A percentile compares a stretch with the other conserved stretches of the same genome.
phyloP scores from a whole-genome alignment of 352 stramenopile species.

The Pythium chondricola region DNA sequence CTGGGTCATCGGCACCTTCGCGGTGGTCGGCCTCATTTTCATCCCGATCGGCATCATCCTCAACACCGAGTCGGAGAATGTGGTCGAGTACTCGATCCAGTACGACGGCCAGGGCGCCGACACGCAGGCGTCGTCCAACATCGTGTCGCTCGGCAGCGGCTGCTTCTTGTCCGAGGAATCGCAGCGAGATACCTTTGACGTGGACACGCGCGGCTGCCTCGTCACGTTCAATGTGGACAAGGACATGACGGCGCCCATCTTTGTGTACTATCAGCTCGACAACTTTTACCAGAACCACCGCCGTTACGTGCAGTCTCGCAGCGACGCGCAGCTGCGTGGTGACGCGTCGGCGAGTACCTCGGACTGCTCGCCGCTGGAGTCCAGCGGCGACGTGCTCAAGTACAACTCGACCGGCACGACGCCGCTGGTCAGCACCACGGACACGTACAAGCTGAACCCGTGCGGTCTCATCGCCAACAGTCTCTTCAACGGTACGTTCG shows the following conservation, averaged over 20 bases:
- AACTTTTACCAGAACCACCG: conserved; percentile 99
- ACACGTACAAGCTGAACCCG: conserved; percentile 88
- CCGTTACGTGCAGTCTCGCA: conserved; percentile 89
- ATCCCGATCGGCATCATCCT: conserved; percentile 92
- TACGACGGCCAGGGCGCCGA: conserved; percentile 84
- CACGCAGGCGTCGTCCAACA: conserved; percentile 45
- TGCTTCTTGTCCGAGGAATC: conserved; percentile 56
- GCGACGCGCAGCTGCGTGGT: conserved; percentile 86
- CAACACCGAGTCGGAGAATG: conserved; percentile 81
- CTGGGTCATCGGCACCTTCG: conserved; percentile 93
- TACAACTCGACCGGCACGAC: conserved; percentile 64
- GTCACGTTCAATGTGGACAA: conserved; percentile 87
- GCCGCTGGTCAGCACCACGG: conserved; percentile 24
- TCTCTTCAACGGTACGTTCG: conserved; percentile 93
- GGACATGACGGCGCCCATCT: conserved; percentile 94
- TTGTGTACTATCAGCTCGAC: conserved; percentile 98
- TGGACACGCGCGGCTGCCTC: conserved; percentile 48
- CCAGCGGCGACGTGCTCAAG: conserved; percentile 31
- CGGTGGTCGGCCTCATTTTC: conserved; percentile 92
- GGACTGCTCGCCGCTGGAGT: conserved; percentile 83
- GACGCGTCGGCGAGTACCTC: conserved; percentile 46
- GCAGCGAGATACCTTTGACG: conserved; percentile 65
- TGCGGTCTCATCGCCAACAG: conserved; percentile 99
- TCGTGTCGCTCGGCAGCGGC: conserved; percentile 43
- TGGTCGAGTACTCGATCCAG: conserved; percentile 88